Base-by-base conservation (phyloP, 192 early-diverging fungal species). In the Umbelopsis isabellina region DNA sequence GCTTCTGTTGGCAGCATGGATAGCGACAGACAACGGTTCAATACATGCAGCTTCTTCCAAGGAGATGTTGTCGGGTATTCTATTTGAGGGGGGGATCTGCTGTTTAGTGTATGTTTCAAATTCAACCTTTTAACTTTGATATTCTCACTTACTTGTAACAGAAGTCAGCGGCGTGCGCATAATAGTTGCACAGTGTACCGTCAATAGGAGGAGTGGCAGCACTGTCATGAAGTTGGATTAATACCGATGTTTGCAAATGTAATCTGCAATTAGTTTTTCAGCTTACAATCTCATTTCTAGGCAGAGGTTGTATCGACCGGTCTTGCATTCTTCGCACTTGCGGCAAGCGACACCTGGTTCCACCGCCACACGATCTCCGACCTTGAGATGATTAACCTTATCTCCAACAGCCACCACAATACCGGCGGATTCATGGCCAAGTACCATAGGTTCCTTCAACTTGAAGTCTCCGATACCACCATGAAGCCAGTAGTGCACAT, bases 351-450 rank as follows among this genome's bases (percentile, higher is more conserved):
- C 69, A 33, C 79, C 80, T 22, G 82, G 82, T 50, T 84, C 82
- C 20, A 84, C 48, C 10, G 77, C 73, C 47, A 84, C 82, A 25
- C 72, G 74, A 52, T 84, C 82, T n/a, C 82, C 82, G n/a, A 82
- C 76, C 37, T 82, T 76, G 12, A 84, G 48, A 45, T 70, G 47
- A 1, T 65, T 75, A n/a, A 80, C 82, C n/a, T 67, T 67, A 10
- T 52, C 41, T 27, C 82, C 82, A 22, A 84, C 45, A 25, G 74
- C 58, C 13, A 69, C 65, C 15, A 84, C 65, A 7, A 76, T 65
- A 30, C 82, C 82, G 23, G 76, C 67, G 4, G 80, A 81, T 68
- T 84, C 82, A 58, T 84, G 82, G 11, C 82, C 82, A 18, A 84
- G 66, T n/a, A 81, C 73, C 70, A 84, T 74, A 16, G 76, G 77